These are phyloP conservation scores for Lathyrus aphaca DNA, from an alignment of 306 rosid species.

Conservation along the genomic window DNA sequence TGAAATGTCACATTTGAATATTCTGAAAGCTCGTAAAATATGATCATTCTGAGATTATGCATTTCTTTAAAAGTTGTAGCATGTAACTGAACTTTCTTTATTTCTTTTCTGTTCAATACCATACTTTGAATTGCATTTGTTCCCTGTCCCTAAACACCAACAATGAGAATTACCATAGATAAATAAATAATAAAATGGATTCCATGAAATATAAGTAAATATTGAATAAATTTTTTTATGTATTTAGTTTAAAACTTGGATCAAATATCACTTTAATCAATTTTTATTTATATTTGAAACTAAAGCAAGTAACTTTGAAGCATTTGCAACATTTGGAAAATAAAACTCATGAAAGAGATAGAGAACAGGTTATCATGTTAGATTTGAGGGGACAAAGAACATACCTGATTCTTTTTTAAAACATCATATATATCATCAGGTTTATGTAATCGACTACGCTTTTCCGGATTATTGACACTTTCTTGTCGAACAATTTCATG, in stretches of 20 bases:
- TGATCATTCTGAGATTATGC: constrained; percentile 37
- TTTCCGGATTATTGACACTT: no score
- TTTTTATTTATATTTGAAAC: no score
- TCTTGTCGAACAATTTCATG: no score
- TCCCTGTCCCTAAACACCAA: constrained; percentile 18
- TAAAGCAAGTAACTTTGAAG: no score
- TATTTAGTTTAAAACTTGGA: no score
- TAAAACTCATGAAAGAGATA: neutral
- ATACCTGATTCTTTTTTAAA: neutral
- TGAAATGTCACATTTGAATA: constrained; percentile 9
- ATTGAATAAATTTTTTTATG: no score
- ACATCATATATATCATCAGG: neutral
- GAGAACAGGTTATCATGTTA: neutral
- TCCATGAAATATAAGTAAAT: neutral
- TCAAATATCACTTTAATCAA: no score
- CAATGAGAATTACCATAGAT: neutral
- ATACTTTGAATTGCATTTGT: constrained; percentile 29
- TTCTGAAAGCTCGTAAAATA: neutral
- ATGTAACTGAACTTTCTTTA: neutral
- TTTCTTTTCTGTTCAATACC: neutral
- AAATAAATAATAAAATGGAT: neutral
- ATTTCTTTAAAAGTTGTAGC: constrained; percentile 23
- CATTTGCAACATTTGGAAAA: no score
- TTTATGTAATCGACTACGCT: constrained; percentile 35
- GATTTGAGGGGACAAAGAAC: neutral